Base-by-base conservation (phyloP, 495 filamentous ascomycete species). In the Daldinia decipiens region DNA sequence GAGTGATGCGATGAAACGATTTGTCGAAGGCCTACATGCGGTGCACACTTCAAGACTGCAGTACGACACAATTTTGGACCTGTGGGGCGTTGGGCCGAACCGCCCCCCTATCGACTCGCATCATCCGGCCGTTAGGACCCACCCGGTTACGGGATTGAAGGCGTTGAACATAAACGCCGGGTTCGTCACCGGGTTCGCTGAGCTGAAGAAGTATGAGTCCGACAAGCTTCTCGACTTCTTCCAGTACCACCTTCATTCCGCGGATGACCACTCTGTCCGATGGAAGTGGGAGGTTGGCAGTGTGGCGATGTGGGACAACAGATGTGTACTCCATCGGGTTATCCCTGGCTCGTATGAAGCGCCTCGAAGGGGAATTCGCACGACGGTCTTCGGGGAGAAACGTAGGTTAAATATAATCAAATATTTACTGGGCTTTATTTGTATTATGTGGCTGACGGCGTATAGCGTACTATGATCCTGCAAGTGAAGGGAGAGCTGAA, bases 281-380 rank as follows among this genome's bases (percentile, higher is more conserved):
- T 86, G 82, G 82, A 87, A 86, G 66, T 88, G 84, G 86, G 76
- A 76, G n/a, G 82, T 84, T 40, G 86, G 86, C 3, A 81, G 79
- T 50, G 80, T 87, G 13, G 85, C 84, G 6, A 82, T 88, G 76
- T 88, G 85, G 84, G 85, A 87, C 63, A 87, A 87, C 71, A 51
- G 81, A 52, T 82, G 80, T 43, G 81, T 79, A 5, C 54, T 83
- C 32, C 85, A 86, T 71, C 80, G 85, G 2, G 84, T 86, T 26
- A 85, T 86, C 59, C 85, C 85, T 0, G 85, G 84, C 6, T 82
- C 74, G 19, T 87, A 87, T 50, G 77, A 82, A 45, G 81, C 78
- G 21, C 74, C 75, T 7, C 70, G 85, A 47, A 76, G 81, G 56
- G 85, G 83, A 7, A 82, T 86, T 21, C 73, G 84, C 31, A 87